Base-by-base conservation (phyloP, 129 eudicot species). In the Pittosporum tobira region DNA sequence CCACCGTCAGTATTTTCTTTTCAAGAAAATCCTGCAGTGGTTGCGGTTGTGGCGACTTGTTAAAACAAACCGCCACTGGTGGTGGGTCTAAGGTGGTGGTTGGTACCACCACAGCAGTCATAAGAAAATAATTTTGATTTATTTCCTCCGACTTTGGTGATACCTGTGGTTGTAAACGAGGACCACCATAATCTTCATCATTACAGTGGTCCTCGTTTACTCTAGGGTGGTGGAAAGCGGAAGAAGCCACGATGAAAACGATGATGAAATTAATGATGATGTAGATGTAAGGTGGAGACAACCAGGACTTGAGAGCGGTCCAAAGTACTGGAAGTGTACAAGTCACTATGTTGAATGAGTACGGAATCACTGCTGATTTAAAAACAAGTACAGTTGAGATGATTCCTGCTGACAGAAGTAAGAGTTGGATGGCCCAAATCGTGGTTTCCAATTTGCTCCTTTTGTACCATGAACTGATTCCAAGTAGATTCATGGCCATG, bases 251-350 rank as follows among this genome's bases (percentile, higher is more conserved):
- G 28, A 88, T 80, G 43, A 78, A 44, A 60, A 80, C 19, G 52
- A 88, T 73, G 48, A 81, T 75, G 74, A 68, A 68, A 72, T 80
- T 83, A 57, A 88, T 75, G 64, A 84, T 44, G 56, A 88, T 25
- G 61, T 73, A 77, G 26, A 88, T 75, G 46, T 73, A 78, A 14
- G 89, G 77, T 7, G 81, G 84, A 57, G 75, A 84, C 29, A 87
- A 59, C 71, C 80, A 77, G 34, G 64, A 59, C n/a, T 46, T 74
- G 49, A 80, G 24, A 5, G 73, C 51, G n/a, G 53, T 27, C 66
- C 75, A 70, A 18, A 83, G 51, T 28, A 22, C 44, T 0, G 68
- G 55, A 1, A 68, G 61, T 20, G 29, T 55, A 13, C 63, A 54
- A 54, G 61, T 30, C 3, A 77, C 30, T 6, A 57, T 13, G 18